phyloP scores from a whole-genome alignment of 1,284 basidiomycete species.

The Sporisorium reilianum region DNA sequence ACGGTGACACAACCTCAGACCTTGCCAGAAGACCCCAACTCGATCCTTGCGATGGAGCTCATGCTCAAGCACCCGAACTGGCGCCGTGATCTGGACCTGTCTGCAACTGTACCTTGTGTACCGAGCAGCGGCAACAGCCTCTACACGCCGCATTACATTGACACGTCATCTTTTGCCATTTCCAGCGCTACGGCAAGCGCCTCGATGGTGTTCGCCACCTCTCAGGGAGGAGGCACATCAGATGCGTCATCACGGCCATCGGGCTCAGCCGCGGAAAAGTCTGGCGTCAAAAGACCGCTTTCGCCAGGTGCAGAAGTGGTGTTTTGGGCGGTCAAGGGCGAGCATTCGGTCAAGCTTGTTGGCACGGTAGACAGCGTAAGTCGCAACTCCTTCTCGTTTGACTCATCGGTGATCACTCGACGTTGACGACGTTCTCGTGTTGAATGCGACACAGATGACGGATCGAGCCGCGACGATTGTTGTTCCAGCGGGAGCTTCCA shows the following conservation, averaged over 20 bases:
- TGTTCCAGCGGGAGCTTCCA: neutral
- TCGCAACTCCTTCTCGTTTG: neutral
- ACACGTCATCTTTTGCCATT: constrained; percentile 10
- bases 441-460: constrained; percentile 16
- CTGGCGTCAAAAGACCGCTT: constrained; percentile 16
- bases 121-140: neutral
- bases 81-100: constrained; percentile 8
- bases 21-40: neutral
- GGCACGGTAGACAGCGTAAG: constrained; percentile 42
- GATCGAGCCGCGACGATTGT: constrained; percentile 14
- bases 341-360: constrained; percentile 27
- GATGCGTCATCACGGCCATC: neutral
- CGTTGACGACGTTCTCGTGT: neutral
- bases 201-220: too few species aligned
- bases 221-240: neutral
- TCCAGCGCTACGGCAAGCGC: neutral
- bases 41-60: neutral
- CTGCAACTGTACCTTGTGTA: neutral
- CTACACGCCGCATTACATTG: constrained; percentile 6
- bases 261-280: neutral
- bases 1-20: neutral
- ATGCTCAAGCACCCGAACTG: constrained; percentile 34
- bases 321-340: constrained; percentile 41
- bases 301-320: constrained; percentile 35
- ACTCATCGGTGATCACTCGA: neutral